phyloP scores from a whole-genome alignment of 768 basidiomycete genomes.

The Mycena maculata region DNA sequence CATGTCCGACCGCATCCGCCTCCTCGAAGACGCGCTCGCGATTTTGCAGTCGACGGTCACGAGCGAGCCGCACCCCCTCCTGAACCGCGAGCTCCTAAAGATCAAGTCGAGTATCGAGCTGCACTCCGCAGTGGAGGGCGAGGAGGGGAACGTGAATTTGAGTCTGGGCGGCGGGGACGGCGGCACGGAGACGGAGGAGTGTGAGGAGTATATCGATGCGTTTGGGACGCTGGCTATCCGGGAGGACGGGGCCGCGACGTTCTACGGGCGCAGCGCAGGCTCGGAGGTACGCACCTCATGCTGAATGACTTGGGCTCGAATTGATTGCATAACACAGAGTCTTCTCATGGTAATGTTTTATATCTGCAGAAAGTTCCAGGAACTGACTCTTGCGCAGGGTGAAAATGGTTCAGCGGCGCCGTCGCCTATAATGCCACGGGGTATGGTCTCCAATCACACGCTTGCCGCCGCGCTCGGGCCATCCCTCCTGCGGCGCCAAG shows the following conservation, averaged over 20 bases:
- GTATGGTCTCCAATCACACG: constrained; percentile 32
- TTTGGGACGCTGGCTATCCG: constrained; percentile 78
- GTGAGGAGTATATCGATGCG: constrained; percentile 69
- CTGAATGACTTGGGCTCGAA: neutral
- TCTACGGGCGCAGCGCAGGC: constrained; percentile 79
- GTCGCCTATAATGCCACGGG: constrained; percentile 20
- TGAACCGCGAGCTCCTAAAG: constrained; percentile 68
- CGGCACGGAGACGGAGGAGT: constrained; percentile 41
- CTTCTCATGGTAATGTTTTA: constrained; percentile 62
- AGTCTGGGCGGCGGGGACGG: neutral
- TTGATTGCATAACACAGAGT: constrained; percentile 50
- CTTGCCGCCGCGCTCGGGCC: constrained; percentile 16
- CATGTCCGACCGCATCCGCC: constrained; percentile 79
- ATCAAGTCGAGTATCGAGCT: constrained; percentile 79
- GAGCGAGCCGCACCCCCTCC: constrained; percentile 67
- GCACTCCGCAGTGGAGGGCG: constrained; percentile 65
- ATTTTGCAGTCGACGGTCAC: constrained; percentile 63
- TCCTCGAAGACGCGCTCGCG: constrained; percentile 75
- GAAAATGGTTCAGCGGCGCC: constrained; percentile 42
- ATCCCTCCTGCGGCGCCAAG: constrained; percentile 18
- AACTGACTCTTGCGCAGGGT: constrained; percentile 41
- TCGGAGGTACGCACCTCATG: constrained; percentile 64
- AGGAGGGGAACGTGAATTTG: constrained; percentile 17
- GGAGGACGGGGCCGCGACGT: constrained; percentile 76
- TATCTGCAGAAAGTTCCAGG: constrained; percentile 1